Percentiles rank a stretch among this genome's conserved stretches.
Conservation (phyloP, 768 basidiomycete species). For the Sporobolomyces phaffii region DNA sequence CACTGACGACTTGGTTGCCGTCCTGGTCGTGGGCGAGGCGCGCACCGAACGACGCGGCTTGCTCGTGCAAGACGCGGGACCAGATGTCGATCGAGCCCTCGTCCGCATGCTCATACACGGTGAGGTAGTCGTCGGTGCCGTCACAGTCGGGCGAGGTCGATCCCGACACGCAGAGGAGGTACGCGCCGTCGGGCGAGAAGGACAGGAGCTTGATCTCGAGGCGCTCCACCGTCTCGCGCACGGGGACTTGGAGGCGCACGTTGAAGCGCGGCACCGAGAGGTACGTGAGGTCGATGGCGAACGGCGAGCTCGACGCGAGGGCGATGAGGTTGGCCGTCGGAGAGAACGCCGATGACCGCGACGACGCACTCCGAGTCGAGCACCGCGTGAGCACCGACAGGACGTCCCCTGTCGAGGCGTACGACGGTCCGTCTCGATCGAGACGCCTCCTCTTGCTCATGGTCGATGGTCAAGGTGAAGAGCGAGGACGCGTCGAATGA, state of each 20-base stretch:
- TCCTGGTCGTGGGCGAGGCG: not conserved
- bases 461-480: too few species aligned
- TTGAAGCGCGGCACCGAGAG: conserved; percentile 13
- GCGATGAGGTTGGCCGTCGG: conserved; percentile 22
- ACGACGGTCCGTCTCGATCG: not conserved
- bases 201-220: conserved; percentile 19
- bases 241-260: conserved; percentile 15
- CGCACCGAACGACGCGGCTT: conserved; percentile 16
- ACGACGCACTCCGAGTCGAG: not conserved
- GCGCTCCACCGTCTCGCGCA: too few species aligned
- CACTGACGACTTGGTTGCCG: conserved; percentile 16
- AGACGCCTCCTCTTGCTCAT: conserved; percentile 1
- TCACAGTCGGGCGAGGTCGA: not conserved
- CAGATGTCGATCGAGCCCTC: conserved; percentile 27
- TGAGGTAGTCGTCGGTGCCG: conserved; percentile 7
- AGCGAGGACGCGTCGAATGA: too few species aligned
- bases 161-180: conserved; percentile 16
- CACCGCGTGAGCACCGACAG: not conserved
- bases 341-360: conserved; percentile 10
- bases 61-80: conserved; percentile 19
- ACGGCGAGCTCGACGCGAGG: not conserved
- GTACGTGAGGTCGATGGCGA: not conserved
- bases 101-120: conserved; percentile 23
- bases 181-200: conserved; percentile 17
- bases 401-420: not conserved